phyloP scores from a whole-genome alignment of 2,329 filamentous ascomycete genomes.

The Ascochyta koolunga region DNA sequence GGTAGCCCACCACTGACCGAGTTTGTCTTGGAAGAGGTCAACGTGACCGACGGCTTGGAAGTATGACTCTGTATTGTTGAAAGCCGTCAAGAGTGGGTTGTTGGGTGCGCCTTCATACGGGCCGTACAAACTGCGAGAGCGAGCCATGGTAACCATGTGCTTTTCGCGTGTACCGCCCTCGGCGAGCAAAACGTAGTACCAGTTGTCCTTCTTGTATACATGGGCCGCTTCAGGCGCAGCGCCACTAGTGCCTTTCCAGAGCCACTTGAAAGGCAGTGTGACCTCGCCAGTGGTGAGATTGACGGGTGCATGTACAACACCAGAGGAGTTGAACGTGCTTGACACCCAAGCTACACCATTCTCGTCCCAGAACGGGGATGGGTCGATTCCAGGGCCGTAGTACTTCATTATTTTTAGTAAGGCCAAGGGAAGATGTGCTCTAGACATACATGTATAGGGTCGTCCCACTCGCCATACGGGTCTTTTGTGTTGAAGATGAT shows the following conservation, averaged over 20 bases:
- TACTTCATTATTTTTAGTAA: conserved; percentile 35
- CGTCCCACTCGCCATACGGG: no score
- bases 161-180: conserved; percentile 40
- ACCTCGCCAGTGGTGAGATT: conserved; percentile 34
- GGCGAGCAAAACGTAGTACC: conserved; percentile 42
- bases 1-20: no score
- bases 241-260: conserved; percentile 43
- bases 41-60: conserved; percentile 20
- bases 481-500: no score
- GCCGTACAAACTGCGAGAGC: conserved; percentile 17
- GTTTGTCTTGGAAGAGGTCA: conserved; percentile 14
- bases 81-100: conserved; percentile 20
- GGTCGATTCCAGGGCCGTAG: conserved; percentile 59
- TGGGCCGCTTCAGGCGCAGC: conserved; percentile 40
- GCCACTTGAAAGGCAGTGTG: conserved; percentile 14
- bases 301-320: conserved; percentile 21
- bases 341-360: conserved; percentile 59
- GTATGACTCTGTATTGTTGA: conserved; percentile 13
- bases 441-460: not conserved
- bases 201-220: conserved; percentile 41
- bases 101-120: conserved; percentile 18
- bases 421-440: not conserved
- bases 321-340: conserved; percentile 15
- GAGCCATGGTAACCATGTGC: conserved; percentile 33
- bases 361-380: conserved; percentile 60